phyloP scores from a whole-genome alignment of 352 stramenopile species.

The Globisporangium paroecandrum region DNA sequence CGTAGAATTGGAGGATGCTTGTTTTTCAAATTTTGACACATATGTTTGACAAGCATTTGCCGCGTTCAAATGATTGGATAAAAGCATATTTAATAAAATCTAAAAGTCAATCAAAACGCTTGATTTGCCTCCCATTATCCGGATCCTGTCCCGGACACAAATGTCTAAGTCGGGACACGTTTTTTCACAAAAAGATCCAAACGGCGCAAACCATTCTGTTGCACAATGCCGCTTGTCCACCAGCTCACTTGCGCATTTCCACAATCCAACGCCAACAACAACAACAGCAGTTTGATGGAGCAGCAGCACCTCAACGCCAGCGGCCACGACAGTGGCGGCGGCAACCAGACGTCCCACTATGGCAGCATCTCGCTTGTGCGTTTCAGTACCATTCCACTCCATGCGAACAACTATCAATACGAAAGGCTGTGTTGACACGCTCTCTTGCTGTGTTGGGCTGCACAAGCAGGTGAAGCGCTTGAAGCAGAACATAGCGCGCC shows the following conservation, averaged over 20 bases:
- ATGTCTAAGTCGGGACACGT: background rate
- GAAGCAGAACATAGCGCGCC: slow-evolving; percentile 18
- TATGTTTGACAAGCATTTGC: too few species aligned
- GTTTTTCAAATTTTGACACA: too few species aligned
- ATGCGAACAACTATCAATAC: background rate
- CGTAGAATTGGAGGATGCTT: too few species aligned
- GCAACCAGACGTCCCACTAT: slow-evolving; percentile 19
- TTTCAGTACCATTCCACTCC: background rate
- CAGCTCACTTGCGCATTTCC: background rate
- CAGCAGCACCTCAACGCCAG: slow-evolving; percentile 12
- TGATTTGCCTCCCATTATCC: background rate
- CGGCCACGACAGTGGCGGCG: background rate
- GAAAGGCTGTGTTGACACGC: background rate
- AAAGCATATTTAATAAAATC: too few species aligned
- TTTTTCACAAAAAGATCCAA: slow-evolving; percentile 1
- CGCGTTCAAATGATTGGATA: too few species aligned
- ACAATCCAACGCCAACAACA: too few species aligned
- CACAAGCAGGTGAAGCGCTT: slow-evolving; percentile 19
- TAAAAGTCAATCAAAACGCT: background rate
- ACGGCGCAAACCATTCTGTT: background rate
- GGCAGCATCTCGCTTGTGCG: slow-evolving; percentile 39
- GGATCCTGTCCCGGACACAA: background rate
- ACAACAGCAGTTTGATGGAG: slow-evolving; percentile 12
- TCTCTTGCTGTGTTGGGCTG: background rate
- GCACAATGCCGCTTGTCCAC: background rate